Evolutionary conservation across 305 asterid species (phyloP).

Genomic region (Petunia hybrid): DNA sequence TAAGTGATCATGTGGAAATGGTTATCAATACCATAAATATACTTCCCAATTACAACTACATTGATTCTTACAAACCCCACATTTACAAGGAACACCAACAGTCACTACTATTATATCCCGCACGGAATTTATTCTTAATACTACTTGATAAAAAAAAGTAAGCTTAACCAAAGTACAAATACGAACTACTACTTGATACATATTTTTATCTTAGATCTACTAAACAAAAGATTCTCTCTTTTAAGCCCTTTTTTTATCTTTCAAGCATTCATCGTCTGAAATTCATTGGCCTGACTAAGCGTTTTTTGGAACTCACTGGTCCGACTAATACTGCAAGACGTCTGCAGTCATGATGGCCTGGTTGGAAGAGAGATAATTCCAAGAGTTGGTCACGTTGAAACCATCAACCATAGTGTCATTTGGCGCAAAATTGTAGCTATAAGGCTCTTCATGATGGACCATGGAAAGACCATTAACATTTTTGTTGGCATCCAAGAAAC

Average conservation of each 20-base stretch:
- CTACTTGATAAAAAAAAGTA: not conserved
- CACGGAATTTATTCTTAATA: conserved; percentile 14
- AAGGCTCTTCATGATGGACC: conserved; percentile 29
- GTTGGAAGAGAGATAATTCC: conserved; percentile 54
- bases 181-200: not conserved
- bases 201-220: not conserved
- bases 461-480: conserved; percentile 26
- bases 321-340: conserved; percentile 40
- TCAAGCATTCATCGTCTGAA: not conserved
- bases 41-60: not conserved
- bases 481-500: conserved; percentile 40
- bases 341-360: conserved; percentile 68
- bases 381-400: conserved; percentile 42
- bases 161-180: not conserved
- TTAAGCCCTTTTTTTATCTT: not conserved
- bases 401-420: conserved; percentile 37
- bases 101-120: not conserved
- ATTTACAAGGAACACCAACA: conserved; percentile 4
- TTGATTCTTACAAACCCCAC: conserved; percentile 9
- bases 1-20: not conserved
- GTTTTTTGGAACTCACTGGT: not conserved
- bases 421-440: not conserved
- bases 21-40: not conserved
- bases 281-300: no score
- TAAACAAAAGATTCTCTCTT: not conserved